Conservation (phyloP, 345 rosid genomes). For the Arabidopsis suecica region DNA sequence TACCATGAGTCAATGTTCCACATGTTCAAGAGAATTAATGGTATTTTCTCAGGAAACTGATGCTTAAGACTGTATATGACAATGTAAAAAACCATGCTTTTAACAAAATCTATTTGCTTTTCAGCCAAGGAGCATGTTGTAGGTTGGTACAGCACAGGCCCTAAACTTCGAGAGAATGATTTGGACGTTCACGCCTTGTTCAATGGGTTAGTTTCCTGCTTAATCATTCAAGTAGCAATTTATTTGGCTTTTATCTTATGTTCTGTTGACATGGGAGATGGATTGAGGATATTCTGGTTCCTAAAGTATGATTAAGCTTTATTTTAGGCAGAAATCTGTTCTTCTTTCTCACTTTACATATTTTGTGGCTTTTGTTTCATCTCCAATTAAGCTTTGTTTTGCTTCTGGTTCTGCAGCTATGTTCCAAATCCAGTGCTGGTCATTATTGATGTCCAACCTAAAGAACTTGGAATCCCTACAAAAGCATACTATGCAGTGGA, state of each 20-base stretch:
- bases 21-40: constrained; percentile 95
- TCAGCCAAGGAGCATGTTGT: constrained; percentile 95
- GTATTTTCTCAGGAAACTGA: constrained; percentile 40
- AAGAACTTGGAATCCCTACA: constrained; percentile 89
- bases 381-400: constrained; percentile 2
- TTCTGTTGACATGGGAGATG: neutral
- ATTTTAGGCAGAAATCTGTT: constrained; percentile 3
- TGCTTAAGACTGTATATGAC: neutral
- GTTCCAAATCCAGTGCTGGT: constrained; percentile 86
- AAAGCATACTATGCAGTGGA: constrained; percentile 88
- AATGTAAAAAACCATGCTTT: neutral
- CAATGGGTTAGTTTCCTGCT: constrained; percentile 56
- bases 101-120: constrained; percentile 29
- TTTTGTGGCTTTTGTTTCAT: constrained; percentile 15
- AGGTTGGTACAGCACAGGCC: constrained; percentile 97
- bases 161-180: constrained; percentile 86
- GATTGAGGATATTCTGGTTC: constrained; percentile 2
- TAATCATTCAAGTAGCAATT: neutral
- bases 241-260: neutral
- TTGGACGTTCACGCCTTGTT: constrained; percentile 76
- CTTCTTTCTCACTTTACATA: neutral
- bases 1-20: constrained; percentile 90
- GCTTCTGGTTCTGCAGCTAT: constrained; percentile 55
- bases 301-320: neutral
- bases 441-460: constrained; percentile 90